These are phyloP conservation scores for sunflower (Helianthus annuus) DNA, from an alignment of 129 eudicot species.

Conservation along the genomic window HanXRQr2.0-SUNRISE NC_035449.2:188424773-188425272, in stretches of 20 bases:
- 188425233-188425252: no score
- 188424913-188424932: conserved; percentile 43
- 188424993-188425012: conserved; percentile 53
- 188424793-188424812: conserved; percentile 41
- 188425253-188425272: no score
- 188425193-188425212: neutral
- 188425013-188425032: conserved; percentile 40
- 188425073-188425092: conserved; percentile 87
- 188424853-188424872: conserved; percentile 67
- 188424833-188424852: conserved; percentile 49
- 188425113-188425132: conserved; percentile 66
- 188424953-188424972: conserved; percentile 11
- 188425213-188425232: no score
- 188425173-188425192: conserved; percentile 20
- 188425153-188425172: conserved; percentile 99
- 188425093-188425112: conserved; percentile 85
- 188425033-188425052: conserved; percentile 93
- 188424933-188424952: conserved; percentile 34
- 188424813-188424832: conserved; percentile 39
- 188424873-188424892: conserved; percentile 70
- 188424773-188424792: conserved; percentile 41
- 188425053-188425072: conserved; percentile 81
- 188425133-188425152: conserved; percentile 70
- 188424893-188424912: conserved; percentile 82
- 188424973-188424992: conserved; percentile 39